These are phyloP conservation scores for Claviceps pusilla DNA, from an alignment of 2,329 filamentous ascomycete species.

Conservation along the genomic window DNA sequence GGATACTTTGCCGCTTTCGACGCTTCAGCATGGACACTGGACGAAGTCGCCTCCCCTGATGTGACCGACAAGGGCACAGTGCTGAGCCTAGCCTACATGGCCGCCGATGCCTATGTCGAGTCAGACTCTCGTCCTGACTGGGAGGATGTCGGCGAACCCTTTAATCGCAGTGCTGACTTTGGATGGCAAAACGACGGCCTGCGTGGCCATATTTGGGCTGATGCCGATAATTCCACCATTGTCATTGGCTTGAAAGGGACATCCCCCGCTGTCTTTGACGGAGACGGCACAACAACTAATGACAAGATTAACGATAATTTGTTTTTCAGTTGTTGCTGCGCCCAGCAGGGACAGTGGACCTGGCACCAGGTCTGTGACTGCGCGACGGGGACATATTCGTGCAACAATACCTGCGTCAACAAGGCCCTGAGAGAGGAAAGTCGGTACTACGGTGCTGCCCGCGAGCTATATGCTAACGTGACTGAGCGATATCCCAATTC, in stretches of 20 bases:
- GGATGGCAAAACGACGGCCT: slow-evolving; percentile 85
- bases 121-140: slow-evolving; percentile 60
- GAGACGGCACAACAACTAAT: slow-evolving; percentile 90
- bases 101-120: slow-evolving; percentile 75
- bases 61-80: slow-evolving; percentile 75
- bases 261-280: slow-evolving; percentile 79
- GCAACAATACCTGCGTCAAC: slow-evolving; percentile 80
- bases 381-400: slow-evolving; percentile 70
- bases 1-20: slow-evolving; percentile 55
- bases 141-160: slow-evolving; percentile 63
- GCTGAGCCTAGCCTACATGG: slow-evolving; percentile 72
- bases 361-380: slow-evolving; percentile 93
- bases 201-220: slow-evolving; percentile 81
- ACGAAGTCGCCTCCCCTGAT: slow-evolving; percentile 65
- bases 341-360: slow-evolving; percentile 75
- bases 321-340: slow-evolving; percentile 96
- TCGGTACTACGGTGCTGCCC: slow-evolving; percentile 77
- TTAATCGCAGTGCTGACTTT: slow-evolving; percentile 78
- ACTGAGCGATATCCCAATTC: slow-evolving; percentile 74
- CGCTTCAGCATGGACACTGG: slow-evolving; percentile 66
- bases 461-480: slow-evolving; percentile 84
- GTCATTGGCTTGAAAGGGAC: slow-evolving; percentile 91
- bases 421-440: slow-evolving; percentile 66
- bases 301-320: slow-evolving; percentile 97
- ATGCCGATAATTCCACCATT: slow-evolving; percentile 71